Base-by-base conservation (phyloP, 192 early-diverging fungal species). In the Entomortierella beljakovae region DNA sequence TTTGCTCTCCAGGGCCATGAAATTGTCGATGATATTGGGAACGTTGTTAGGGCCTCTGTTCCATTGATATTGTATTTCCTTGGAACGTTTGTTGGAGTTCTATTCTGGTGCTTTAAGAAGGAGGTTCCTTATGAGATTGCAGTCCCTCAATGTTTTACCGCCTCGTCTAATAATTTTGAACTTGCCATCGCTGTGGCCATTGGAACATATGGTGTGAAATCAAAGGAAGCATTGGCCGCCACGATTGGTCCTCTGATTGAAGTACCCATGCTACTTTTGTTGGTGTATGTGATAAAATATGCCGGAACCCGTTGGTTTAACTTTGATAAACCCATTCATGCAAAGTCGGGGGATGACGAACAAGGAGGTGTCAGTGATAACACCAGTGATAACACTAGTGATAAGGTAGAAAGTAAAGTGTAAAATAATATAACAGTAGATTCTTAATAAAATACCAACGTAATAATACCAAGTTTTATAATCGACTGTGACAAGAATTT, bases 121-220 rank as follows among this genome's bases (percentile, higher is more conserved):
- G 51, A 82, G 26, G 75, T 85, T 20, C 70, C 84, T 0, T 89
- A 89, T 63, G 42, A 63, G 7, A 48, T 83, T 26, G 80, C 83
- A 2, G 87, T 87, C 0, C 87, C 90, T 6, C 90, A 90, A 55
- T 54, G 83, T 38, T 92, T 93, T 53, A 93, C 91, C 0, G 89
- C 90, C 3, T 81, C 86, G 4, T 83, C 82, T 59, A 92, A 92
- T 68, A 92, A 92, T 57, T 93, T 93, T 61, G 90, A 93, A 68
- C 72, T 93, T n/a, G 91, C 92, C 25, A 92, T 93, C 58, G 91
- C 90, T 49, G 87, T 93, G 18, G 88, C 90, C 15, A 82, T 92
- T 10, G 87, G 88, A 1, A 86, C 82, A 0, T 93, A 85, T 77
- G 92, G 92, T 16, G 81, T 91, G 34, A 80, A 89, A 25, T 91